phyloP scores from a whole-genome alignment of 1,284 basidiomycete genomes.

The Apiotrichum sp. region DNA sequence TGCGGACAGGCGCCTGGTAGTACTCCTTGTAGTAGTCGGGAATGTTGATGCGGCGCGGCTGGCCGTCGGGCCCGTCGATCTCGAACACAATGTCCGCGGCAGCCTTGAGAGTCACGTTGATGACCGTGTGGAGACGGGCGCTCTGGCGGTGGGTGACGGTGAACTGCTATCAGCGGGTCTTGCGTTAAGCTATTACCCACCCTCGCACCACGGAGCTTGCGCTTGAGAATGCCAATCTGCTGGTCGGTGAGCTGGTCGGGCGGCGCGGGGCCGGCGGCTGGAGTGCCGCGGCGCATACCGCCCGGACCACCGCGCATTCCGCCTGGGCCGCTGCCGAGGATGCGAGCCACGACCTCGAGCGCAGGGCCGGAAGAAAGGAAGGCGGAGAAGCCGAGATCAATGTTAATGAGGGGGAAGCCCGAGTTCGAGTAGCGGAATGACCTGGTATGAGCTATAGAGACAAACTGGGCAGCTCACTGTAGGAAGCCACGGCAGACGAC shows the following conservation, averaged over 20 bases:
- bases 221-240: constrained; percentile 27
- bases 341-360: constrained; percentile 35
- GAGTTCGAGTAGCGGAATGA: constrained; percentile 39
- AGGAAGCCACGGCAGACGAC: constrained; percentile 42
- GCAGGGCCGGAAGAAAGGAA: constrained; percentile 38
- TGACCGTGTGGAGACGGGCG: constrained; percentile 31
- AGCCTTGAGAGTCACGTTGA: constrained; percentile 26
- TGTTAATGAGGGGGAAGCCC: constrained; percentile 30
- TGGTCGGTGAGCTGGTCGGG: constrained; percentile 13
- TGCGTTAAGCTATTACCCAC: constrained; percentile 9
- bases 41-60: constrained; percentile 24
- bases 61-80: constrained; percentile 27
- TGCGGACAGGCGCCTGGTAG: constrained; percentile 25
- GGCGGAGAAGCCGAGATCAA: constrained; percentile 43
- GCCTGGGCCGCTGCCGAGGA: constrained; percentile 19
- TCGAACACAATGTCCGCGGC: constrained; percentile 33
- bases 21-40: constrained; percentile 40
- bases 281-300: neutral
- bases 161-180: constrained; percentile 16
- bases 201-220: constrained; percentile 31
- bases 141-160: constrained; percentile 35
- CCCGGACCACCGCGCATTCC: constrained; percentile 11
- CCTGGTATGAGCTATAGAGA: constrained; percentile 10
- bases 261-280: constrained; percentile 1
- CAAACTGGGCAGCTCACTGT: constrained; percentile 24